Conservation (phyloP, 164 flowering plant species). For the Annona cherimola region DNA sequence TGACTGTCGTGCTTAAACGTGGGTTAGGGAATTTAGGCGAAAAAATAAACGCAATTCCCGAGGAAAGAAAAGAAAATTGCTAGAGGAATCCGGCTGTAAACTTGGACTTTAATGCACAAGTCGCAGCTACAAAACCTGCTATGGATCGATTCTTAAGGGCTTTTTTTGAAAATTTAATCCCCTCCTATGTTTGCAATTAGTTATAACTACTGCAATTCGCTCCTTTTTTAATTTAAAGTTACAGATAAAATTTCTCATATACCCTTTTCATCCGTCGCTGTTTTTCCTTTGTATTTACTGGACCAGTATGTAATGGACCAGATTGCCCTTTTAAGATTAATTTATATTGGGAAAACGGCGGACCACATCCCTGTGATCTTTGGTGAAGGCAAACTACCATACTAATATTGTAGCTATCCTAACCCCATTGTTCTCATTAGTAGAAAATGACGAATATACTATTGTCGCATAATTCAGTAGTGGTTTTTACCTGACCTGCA, state of each 20-base stretch:
- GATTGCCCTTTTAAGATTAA: too few species aligned
- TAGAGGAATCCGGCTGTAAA: conserved; percentile 68
- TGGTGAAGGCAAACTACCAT: not conserved
- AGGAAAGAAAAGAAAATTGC: conserved; percentile 19
- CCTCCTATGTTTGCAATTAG: not conserved
- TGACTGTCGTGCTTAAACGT: conserved; percentile 69
- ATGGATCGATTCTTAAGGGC: conserved; percentile 59
- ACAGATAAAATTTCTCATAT: not conserved
- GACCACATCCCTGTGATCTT: too few species aligned
- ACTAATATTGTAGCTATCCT: not conserved
- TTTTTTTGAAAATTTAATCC: conserved; percentile 31
- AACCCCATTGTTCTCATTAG: not conserved
- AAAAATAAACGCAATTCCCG: conserved; percentile 32
- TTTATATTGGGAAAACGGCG: too few species aligned
- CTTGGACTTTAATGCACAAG: conserved; percentile 54
- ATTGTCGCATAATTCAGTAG: not conserved
- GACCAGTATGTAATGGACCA: too few species aligned
- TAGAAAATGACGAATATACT: not conserved
- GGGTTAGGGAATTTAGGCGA: conserved; percentile 21
- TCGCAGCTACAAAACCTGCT: conserved; percentile 62
- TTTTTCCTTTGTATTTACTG: not conserved
- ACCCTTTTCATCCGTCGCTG: not conserved
- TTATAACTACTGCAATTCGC: not conserved
- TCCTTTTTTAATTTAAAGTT: not conserved
- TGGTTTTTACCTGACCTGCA: too few species aligned